A percentile compares a stretch with the other conserved stretches of the same genome.
Conservation (phyloP, 2,329 filamentous ascomycete genomes). For the Botrytis paeoniae region DNA sequence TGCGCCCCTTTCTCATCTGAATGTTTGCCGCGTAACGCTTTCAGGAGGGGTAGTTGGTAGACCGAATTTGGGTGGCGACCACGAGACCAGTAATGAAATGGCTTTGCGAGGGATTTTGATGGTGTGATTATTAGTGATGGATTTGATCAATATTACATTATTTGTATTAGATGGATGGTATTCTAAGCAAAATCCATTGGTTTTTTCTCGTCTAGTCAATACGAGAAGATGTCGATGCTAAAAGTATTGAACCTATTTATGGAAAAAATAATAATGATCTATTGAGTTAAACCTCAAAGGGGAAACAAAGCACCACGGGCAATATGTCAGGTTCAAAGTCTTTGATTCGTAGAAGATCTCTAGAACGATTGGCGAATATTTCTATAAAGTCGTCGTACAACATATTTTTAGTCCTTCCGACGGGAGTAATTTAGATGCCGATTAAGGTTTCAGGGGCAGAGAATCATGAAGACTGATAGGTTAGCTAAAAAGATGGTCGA, state of each 20-base stretch:
- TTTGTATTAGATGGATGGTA: neutral
- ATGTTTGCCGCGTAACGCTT: constrained; percentile 12
- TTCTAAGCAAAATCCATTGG: neutral
- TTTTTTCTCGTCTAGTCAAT: neutral
- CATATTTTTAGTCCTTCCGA: neutral
- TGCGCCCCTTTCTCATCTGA: constrained; percentile 12
- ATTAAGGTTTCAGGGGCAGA: constrained; percentile 12
- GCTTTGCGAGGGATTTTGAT: neutral
- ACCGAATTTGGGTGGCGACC: neutral
- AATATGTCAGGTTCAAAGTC: neutral
- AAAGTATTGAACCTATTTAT: neutral
- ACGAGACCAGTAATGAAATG: neutral
- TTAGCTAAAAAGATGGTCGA: neutral
- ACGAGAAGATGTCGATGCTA: neutral
- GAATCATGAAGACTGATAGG: neutral
- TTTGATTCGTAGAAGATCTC: neutral
- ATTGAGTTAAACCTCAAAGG: neutral
- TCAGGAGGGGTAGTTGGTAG: neutral
- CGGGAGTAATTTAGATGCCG: neutral
- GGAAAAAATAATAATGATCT: neutral
- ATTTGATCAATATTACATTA: neutral
- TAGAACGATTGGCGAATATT: constrained; percentile 10
- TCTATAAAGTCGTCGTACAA: neutral
- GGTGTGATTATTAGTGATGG: neutral
- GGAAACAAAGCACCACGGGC: neutral